Evolutionary conservation across 345 rosid species (phyloP).

Genomic region (Gossypium anomalum): DNA sequence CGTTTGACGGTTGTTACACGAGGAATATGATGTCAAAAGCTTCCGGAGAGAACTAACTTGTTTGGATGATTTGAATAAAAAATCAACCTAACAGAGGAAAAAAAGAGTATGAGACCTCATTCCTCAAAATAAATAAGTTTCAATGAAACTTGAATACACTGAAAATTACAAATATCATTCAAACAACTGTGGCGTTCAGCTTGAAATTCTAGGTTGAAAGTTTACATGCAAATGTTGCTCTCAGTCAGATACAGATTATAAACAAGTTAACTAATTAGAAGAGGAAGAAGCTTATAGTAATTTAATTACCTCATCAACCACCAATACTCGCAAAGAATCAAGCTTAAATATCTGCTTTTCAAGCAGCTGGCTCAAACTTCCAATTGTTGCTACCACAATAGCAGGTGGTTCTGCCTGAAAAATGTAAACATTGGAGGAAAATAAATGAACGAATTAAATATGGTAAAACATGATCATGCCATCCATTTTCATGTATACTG

Average conservation of each 20-base stretch:
- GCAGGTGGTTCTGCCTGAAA: constrained; percentile 93
- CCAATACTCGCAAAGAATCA: constrained; percentile 62
- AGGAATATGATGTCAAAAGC: constrained; percentile 72
- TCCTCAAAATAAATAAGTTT: neutral
- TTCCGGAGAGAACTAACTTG: constrained; percentile 73
- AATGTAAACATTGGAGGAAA: neutral
- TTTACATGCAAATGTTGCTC: neutral
- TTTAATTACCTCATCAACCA: constrained; percentile 75
- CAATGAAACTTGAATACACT: neutral
- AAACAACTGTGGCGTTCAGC: neutral
- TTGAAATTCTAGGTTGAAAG: neutral
- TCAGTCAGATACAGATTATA: neutral
- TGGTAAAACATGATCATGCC: neutral
- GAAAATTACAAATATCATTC: neutral
- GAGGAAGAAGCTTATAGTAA: neutral
- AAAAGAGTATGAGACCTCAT: neutral
- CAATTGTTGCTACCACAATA: constrained; percentile 78
- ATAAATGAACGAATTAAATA: constrained; percentile 1
- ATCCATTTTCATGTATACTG: neutral
- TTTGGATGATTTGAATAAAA: constrained; percentile 80
- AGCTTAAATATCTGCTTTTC: constrained; percentile 72
- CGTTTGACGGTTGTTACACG: constrained; percentile 71
- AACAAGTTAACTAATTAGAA: constrained; percentile 2
- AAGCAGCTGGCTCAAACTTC: constrained; percentile 80
- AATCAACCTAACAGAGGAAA: constrained; percentile 54